Evolutionary conservation across 257 asterid genomes (phyloP), one percentile per base, ranked within the genome.

Genomic region (Petunia secreta): DNA sequence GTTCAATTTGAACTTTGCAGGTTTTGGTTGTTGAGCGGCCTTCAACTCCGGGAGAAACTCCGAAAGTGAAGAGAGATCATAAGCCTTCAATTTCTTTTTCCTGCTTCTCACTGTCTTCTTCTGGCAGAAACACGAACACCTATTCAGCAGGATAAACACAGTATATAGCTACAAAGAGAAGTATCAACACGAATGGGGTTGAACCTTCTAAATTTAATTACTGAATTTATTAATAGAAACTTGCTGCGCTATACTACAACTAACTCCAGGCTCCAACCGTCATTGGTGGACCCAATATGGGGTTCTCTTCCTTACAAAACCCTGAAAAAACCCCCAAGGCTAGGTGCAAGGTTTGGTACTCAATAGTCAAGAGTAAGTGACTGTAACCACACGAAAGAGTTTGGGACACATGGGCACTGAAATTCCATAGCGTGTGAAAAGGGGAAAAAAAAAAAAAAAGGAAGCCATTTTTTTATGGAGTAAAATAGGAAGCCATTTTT

Each of bases 31-130:
- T 15, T 78, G 63, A 41, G 92, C 78, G 52, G 89, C 83, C 75
- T 86, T 83, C 36, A 91, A 15, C 34, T 88, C 96, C 0, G 97
- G 97, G 75, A 95, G 97, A 85, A 83, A 88, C 36, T 92, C 96
- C 0, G 95, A 66, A 54, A 95, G 96, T 76, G 92, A 48, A 62
- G 97, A 86, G 43, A 93, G 82, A 79, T 95, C 94, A 77, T 90
- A 95, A 0, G 89, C 96, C 94, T 91, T 89, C 75, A 92, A 67
- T 75, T 87, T 93, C 90, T 88, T 93, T 63, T 81, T 90, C 39
- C 91, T 82, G 79, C 86, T 85, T 66, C 83, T 88, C 46, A 86
- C 83, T 79, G 84, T 85, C 36, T 87, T 89, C 81, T 90, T 91
- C 93, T 92, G 87, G 34, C 53, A 79, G 85, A 14, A 63, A 74